Conservation (phyloP, 2,329 filamentous ascomycete genomes). For the Fusarium temperatum region DNA sequence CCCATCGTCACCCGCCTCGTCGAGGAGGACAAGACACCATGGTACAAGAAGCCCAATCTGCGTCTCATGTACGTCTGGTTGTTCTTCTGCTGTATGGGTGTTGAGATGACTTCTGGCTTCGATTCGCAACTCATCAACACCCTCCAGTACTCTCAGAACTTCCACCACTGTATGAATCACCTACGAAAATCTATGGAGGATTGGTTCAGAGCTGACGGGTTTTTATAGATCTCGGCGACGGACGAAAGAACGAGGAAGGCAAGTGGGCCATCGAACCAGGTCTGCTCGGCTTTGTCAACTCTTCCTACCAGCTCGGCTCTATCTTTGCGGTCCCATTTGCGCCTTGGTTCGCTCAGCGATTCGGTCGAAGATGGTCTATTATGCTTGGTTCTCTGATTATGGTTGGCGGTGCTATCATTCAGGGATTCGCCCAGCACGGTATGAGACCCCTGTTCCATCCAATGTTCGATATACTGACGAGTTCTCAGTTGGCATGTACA, state of each 20-base stretch:
- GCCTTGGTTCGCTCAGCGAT: conserved; percentile 58
- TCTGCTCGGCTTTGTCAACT: conserved; percentile 59
- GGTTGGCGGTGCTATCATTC: conserved; percentile 63
- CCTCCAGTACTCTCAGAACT: conserved; percentile 50
- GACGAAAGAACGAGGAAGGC: conserved; percentile 26
- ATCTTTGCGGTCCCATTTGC: conserved; percentile 64
- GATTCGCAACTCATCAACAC: conserved; percentile 58
- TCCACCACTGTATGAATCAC: conserved; percentile 47
- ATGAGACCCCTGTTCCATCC: accelerated
- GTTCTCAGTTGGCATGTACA: conserved; percentile 63
- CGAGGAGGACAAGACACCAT: conserved; percentile 48
- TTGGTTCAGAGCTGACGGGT: not conserved
- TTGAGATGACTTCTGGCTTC: conserved; percentile 66
- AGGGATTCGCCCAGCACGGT: conserved; percentile 59
- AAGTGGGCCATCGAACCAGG: conserved; percentile 42
- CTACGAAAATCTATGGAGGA: accelerated
- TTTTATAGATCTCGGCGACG: conserved; percentile 18
- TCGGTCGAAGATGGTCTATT: conserved; percentile 60
- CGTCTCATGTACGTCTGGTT: conserved; percentile 60
- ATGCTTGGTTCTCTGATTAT: conserved; percentile 64
- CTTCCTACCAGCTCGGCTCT: conserved; percentile 65
- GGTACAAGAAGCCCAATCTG: conserved; percentile 65
- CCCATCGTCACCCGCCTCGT: conserved; percentile 46
- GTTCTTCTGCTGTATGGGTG: conserved; percentile 63
- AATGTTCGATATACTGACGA: not conserved